Percentiles rank a stretch among this genome's conserved stretches.
phyloP scores from a whole-genome alignment of 306 rosid species.

The Trichosanthes cucumerina region DNA sequence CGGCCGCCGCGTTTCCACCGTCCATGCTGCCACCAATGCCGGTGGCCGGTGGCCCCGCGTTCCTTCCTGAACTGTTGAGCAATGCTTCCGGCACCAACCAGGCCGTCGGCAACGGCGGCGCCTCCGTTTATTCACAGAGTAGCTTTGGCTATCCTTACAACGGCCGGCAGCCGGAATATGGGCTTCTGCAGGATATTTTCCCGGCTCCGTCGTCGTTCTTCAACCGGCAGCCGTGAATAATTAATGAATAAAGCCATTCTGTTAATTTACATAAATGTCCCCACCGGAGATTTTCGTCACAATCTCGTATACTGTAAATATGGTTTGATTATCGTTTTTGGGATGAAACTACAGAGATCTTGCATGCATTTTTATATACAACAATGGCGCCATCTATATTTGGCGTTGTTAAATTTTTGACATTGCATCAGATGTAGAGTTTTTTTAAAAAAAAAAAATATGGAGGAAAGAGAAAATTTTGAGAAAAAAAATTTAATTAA shows the following conservation, averaged over 20 bases:
- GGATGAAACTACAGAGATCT: neutral
- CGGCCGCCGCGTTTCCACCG: neutral
- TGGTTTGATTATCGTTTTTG: neutral
- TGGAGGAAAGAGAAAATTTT: neutral
- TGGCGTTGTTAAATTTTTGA: neutral
- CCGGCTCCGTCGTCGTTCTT: neutral
- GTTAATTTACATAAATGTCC: neutral
- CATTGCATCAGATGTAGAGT: neutral
- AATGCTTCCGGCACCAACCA: neutral
- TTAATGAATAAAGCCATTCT: neutral
- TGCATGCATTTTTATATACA: constrained; percentile 2
- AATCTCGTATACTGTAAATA: neutral
- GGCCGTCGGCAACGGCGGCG: neutral
- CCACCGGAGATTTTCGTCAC: neutral
- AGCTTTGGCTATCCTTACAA: neutral
- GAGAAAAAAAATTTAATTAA: no score
- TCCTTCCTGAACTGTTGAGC: neutral
- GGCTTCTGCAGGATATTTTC: neutral
- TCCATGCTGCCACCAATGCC: neutral
- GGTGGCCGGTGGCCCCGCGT: neutral
- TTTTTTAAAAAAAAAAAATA: no score
- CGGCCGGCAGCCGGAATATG: neutral
- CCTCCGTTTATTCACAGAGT: neutral
- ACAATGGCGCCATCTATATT: neutral
- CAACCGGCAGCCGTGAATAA: neutral